Evolutionary conservation across 2,329 filamentous ascomycete species (phyloP).

Genomic region (Xylariomycetidae sp.): DNA sequence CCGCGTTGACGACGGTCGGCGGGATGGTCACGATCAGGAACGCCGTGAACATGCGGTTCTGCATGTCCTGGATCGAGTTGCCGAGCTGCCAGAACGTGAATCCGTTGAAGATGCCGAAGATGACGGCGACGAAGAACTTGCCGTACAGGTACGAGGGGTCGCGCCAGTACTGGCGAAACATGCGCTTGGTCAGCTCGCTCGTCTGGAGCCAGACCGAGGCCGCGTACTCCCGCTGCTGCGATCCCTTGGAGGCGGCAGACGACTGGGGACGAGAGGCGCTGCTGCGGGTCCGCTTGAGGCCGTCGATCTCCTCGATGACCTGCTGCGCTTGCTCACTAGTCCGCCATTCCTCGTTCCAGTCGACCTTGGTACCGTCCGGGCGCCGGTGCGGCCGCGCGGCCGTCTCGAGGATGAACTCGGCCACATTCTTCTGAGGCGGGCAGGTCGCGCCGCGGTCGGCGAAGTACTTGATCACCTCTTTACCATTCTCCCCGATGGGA

Average conservation of each 20-base stretch:
- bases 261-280: constrained; percentile 9
- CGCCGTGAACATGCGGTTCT: constrained; percentile 71
- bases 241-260: constrained; percentile 34
- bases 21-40: constrained; percentile 65
- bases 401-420: constrained; percentile 46
- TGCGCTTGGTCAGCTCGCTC: constrained; percentile 61
- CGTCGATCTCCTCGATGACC: constrained; percentile 61
- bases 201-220: constrained; percentile 61
- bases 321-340: constrained; percentile 56
- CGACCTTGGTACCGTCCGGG: constrained; percentile 38
- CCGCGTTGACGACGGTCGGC: constrained; percentile 66
- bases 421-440: constrained; percentile 49
- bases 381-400: constrained; percentile 31
- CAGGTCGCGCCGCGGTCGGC: constrained; percentile 60
- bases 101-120: constrained; percentile 73
- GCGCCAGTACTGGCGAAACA: constrained; percentile 71
- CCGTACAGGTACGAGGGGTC: constrained; percentile 73
- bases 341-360: constrained; percentile 75
- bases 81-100: constrained; percentile 73
- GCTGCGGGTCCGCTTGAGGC: constrained; percentile 41
- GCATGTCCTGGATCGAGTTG: constrained; percentile 62
- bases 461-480: constrained; percentile 64
- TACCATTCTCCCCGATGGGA: constrained; percentile 62
- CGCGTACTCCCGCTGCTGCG: constrained; percentile 57
- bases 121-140: constrained; percentile 67